Conservation (phyloP, 1,284 basidiomycete species). For the Jaminaea rosea region DNA sequence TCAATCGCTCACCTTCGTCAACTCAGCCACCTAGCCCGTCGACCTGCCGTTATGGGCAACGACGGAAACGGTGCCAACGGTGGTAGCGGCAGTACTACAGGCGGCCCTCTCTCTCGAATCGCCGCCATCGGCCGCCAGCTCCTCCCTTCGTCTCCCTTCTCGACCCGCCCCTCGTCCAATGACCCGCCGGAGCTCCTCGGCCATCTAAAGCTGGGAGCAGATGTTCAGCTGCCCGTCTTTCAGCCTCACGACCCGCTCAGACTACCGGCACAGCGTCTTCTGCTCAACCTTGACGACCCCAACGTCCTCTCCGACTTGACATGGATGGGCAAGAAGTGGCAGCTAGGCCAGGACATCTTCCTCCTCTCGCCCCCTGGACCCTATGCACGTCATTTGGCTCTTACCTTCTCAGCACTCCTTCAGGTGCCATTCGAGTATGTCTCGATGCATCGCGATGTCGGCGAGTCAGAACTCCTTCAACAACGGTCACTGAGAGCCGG, state of each 20-base stretch:
- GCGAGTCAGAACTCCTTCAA: slow-evolving; percentile 48
- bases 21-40: too few species aligned
- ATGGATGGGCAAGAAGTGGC: slow-evolving; percentile 45
- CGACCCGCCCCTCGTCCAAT: background rate
- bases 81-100: too few species aligned
- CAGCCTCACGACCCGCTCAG: slow-evolving; percentile 24
- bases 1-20: too few species aligned
- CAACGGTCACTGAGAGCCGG: slow-evolving; percentile 37
- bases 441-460: slow-evolving; percentile 47
- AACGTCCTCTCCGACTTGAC: slow-evolving; percentile 42
- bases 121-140: slow-evolving; percentile 8
- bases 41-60: too few species aligned
- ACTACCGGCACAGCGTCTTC: slow-evolving; percentile 30
- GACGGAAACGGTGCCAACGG: too few species aligned
- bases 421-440: slow-evolving; percentile 46
- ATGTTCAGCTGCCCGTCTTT: slow-evolving; percentile 40
- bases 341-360: slow-evolving; percentile 44
- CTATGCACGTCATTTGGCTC: slow-evolving; percentile 45
- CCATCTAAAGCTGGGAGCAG: slow-evolving; percentile 36
- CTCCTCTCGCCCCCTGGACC: slow-evolving; percentile 45
- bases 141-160: slow-evolving; percentile 3
- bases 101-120: slow-evolving; percentile 2
- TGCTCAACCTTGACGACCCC: slow-evolving; percentile 39
- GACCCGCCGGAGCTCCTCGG: slow-evolving; percentile 16
- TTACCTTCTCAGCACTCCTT: slow-evolving; percentile 46